Conservation (phyloP, 2,329 filamentous ascomycete species). For the Tolypocladium inflatum region DNA sequence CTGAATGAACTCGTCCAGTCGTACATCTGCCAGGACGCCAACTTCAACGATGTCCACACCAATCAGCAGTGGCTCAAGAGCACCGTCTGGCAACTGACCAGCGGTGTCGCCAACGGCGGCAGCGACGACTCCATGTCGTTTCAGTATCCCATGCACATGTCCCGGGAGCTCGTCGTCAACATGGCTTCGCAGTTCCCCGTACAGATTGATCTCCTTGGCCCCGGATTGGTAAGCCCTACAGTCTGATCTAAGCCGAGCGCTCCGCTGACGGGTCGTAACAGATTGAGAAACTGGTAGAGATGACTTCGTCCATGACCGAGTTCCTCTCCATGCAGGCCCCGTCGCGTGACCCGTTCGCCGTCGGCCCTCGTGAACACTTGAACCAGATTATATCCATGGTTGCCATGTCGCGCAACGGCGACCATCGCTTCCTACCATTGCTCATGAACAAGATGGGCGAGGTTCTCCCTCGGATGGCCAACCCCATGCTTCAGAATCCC, state of each 20-base stretch:
- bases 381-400: conserved; percentile 59
- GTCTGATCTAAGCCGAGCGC: not conserved
- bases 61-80: conserved; percentile 59
- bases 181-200: conserved; percentile 65
- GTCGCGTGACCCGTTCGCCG: conserved; percentile 50
- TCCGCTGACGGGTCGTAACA: conserved; percentile 14
- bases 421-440: conserved; percentile 68
- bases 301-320: conserved; percentile 64
- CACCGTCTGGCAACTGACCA: conserved; percentile 53
- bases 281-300: conserved; percentile 74
- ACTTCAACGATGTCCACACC: conserved; percentile 43
- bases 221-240: conserved; percentile 53
- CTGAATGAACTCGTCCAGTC: conserved; percentile 44
- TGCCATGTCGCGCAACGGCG: conserved; percentile 61
- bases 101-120: conserved; percentile 34
- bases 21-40: conserved; percentile 43
- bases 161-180: conserved; percentile 50
- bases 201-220: conserved; percentile 64
- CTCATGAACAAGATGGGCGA: conserved; percentile 69
- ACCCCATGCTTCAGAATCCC: conserved; percentile 49
- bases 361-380: conserved; percentile 65
- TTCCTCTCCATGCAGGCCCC: conserved; percentile 58
- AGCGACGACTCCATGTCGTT: conserved; percentile 49
- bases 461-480: conserved; percentile 52
- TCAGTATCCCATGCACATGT: conserved; percentile 52